Conservation (phyloP, 2,329 filamentous ascomycete species). For the Rutstroemia sp. region DNA sequence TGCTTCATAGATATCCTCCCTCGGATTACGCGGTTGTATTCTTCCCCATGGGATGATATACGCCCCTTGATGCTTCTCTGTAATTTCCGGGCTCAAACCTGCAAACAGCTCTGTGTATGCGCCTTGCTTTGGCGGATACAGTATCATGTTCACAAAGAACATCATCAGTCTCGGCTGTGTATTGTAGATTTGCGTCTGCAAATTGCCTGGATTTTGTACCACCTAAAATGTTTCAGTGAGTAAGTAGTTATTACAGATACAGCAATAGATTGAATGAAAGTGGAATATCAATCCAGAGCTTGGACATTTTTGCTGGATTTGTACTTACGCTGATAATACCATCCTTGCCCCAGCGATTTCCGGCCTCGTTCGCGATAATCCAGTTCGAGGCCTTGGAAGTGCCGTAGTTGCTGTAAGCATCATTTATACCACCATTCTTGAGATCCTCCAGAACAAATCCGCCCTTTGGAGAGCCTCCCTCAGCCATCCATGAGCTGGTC, state of each 20-base stretch:
- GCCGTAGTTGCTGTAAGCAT: not conserved
- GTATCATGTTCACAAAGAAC: not conserved
- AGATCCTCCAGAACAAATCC: not conserved
- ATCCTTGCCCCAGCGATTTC: not conserved
- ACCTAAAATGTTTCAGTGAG: not conserved
- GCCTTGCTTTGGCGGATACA: conserved; percentile 4
- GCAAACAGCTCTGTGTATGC: conserved; percentile 16
- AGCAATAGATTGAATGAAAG: too few species aligned
- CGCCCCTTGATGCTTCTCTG: not conserved
- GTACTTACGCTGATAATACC: not conserved
- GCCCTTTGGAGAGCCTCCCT: not conserved
- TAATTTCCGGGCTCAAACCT: conserved; percentile 6
- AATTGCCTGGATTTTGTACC: not conserved
- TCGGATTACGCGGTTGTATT: not conserved
- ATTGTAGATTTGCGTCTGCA: not conserved
- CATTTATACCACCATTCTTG: not conserved
- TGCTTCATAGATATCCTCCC: not conserved
- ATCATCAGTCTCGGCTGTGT: not conserved
- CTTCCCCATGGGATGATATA: not conserved
- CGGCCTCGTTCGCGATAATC: not conserved
- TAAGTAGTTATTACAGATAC: too few species aligned
- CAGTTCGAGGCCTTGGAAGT: not conserved
- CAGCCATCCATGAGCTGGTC: not conserved
- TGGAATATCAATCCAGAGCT: too few species aligned
- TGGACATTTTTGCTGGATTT: too few species aligned